These are phyloP conservation scores for Coemansia sp. DNA, from an alignment of 192 early-diverging fungal species.

Conservation along the genomic window DNA sequence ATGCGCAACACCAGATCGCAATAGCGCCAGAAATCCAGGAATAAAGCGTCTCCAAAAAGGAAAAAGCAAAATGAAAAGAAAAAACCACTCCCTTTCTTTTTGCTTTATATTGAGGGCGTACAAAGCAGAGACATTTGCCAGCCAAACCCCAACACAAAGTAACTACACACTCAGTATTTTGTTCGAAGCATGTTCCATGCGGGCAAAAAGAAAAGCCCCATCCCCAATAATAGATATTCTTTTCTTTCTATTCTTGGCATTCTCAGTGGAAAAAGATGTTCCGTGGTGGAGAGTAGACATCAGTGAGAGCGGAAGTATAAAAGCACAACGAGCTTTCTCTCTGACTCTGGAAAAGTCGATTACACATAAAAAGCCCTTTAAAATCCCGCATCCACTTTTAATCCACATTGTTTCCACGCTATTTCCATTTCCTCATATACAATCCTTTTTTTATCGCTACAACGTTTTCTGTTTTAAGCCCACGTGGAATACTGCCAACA, in stretches of 20 bases:
- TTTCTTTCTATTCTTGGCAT: constrained; percentile 1
- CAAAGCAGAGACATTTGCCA: too few relatives aligned
- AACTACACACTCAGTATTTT: neutral
- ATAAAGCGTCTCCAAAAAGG: neutral
- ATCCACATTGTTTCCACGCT: neutral
- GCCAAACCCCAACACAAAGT: neutral
- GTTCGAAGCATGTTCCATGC: constrained; percentile 8
- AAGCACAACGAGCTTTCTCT: neutral
- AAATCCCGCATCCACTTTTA: neutral
- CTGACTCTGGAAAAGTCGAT: neutral
- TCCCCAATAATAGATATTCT: neutral
- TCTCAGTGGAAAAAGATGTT: neutral
- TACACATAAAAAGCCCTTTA: neutral
- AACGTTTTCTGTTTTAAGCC: neutral
- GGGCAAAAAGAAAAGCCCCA: neutral
- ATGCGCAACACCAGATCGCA: too few relatives aligned
- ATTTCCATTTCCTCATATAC: neutral
- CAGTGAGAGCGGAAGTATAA: neutral
- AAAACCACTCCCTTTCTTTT: neutral
- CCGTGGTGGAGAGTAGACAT: neutral
- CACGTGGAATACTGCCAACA: neutral
- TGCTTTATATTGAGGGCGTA: neutral
- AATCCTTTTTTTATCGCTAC: neutral
- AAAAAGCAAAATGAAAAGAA: too few relatives aligned
- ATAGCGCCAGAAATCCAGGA: too few relatives aligned